These are phyloP conservation scores for Claviceps spartinae DNA, from an alignment of 2,329 filamentous ascomycete species.

Conservation along the genomic window DNA sequence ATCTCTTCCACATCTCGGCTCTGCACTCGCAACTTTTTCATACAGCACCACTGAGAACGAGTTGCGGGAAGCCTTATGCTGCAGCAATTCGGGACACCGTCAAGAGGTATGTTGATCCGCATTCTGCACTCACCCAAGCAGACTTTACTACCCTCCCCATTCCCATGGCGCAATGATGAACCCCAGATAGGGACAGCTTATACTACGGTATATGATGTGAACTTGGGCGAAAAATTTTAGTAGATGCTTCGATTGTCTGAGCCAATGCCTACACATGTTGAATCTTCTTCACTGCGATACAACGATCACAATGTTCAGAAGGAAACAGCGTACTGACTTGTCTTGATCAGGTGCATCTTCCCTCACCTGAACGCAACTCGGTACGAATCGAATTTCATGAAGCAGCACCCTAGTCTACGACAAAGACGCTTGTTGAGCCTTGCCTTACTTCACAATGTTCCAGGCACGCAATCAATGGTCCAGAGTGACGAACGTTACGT, in stretches of 20 bases:
- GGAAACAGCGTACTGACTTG: constrained; percentile 13
- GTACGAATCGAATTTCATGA: too few species aligned
- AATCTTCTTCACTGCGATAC: background rate
- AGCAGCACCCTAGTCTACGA: too few species aligned
- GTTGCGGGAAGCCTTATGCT: constrained; percentile 51
- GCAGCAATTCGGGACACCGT: constrained; percentile 55
- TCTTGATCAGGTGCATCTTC: constrained; percentile 59
- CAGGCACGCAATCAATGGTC: too few species aligned
- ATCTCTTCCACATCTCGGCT: constrained; percentile 64
- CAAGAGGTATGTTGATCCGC: constrained; percentile 42
- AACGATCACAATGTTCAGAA: background rate
- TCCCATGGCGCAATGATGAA: constrained; percentile 63
- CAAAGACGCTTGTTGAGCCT: too few species aligned
- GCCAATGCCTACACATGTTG: constrained; percentile 15
- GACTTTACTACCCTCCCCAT: background rate
- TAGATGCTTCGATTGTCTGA: constrained; percentile 97
- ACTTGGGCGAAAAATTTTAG: constrained; percentile 94
- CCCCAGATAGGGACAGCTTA: constrained; percentile 99
- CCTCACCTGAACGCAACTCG: too few species aligned
- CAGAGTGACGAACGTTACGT: too few species aligned
- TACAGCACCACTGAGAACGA: constrained; percentile 70
- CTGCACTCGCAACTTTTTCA: constrained; percentile 75
- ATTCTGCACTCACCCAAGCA: background rate
- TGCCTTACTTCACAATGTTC: too few species aligned
- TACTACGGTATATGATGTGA: constrained; percentile 84